Percentiles rank a stretch among this genome's conserved stretches.
These are phyloP conservation scores for Dalbergia cultrata DNA, from an alignment of 306 rosid species.

Conservation along the genomic window DNA sequence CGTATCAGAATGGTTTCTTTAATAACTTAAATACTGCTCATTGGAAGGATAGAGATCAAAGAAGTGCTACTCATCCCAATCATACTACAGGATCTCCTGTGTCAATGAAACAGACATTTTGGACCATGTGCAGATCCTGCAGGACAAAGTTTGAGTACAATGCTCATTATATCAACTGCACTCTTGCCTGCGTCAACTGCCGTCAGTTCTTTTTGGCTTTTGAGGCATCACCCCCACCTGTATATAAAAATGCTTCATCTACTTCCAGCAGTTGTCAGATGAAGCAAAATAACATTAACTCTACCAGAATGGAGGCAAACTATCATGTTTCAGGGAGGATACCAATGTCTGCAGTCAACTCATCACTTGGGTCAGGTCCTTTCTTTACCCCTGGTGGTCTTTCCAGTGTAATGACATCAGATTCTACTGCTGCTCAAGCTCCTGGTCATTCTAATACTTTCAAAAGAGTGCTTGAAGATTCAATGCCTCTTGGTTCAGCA, in stretches of 20 bases:
- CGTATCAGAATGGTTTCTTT: constrained; percentile 51
- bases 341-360: constrained; percentile 48
- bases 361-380: constrained; percentile 48
- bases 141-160: constrained; percentile 66
- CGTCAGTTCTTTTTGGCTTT: constrained; percentile 59
- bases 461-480: constrained; percentile 59
- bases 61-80: constrained; percentile 44
- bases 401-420: constrained; percentile 43
- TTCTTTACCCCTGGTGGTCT: constrained; percentile 44
- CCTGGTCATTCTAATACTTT: constrained; percentile 50
- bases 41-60: constrained; percentile 45
- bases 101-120: constrained; percentile 61
- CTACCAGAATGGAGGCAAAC: constrained; percentile 48
- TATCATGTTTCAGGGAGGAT: constrained; percentile 50
- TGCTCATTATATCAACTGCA: constrained; percentile 46
- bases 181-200: constrained; percentile 64
- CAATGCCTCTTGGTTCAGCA: constrained; percentile 43
- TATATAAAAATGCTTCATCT: constrained; percentile 43
- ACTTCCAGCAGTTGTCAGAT: constrained; percentile 46
- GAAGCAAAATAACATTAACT: constrained; percentile 50
- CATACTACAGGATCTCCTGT: constrained; percentile 44
- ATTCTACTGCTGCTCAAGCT: constrained; percentile 55
- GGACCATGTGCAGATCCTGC: constrained; percentile 77
- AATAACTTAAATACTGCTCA: constrained; percentile 41
- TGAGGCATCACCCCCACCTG: constrained; percentile 59